phyloP scores from a whole-genome alignment of 805 yeast species.

The Candida broadrunensis region DNA sequence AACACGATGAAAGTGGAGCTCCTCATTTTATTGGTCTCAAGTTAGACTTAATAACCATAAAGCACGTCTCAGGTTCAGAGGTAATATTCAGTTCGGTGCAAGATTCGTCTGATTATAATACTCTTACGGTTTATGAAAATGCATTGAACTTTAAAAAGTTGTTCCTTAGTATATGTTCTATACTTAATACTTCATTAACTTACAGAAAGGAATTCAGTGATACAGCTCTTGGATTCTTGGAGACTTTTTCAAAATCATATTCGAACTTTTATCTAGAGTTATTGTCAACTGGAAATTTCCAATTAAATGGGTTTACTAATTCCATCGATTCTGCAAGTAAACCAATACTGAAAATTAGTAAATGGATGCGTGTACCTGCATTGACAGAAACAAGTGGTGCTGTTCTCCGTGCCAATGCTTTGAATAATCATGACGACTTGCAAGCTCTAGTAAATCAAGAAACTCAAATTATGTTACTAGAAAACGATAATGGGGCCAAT shows the following conservation, averaged over 20 bases:
- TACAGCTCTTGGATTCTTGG: constrained; percentile 36
- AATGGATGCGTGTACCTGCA: constrained; percentile 32
- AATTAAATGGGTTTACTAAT: not conserved
- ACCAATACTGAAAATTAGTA: constrained; percentile 22
- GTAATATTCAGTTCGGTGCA: not conserved
- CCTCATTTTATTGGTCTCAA: constrained; percentile 11
- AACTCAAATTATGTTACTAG: constrained; percentile 17
- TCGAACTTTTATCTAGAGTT: constrained; percentile 35
- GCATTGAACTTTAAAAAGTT: constrained; percentile 47
- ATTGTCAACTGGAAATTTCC: constrained; percentile 23
- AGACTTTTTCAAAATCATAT: constrained; percentile 32
- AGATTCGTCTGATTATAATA: not conserved
- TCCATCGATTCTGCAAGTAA: constrained; percentile 6
- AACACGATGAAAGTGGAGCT: not conserved
- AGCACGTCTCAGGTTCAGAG: constrained; percentile 10
- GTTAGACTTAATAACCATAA: constrained; percentile 32
- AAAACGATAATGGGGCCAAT: constrained; percentile 7
- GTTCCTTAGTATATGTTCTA: constrained; percentile 45
- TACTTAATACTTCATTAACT: constrained; percentile 58
- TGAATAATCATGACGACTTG: constrained; percentile 10
- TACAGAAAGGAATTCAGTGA: constrained; percentile 56
- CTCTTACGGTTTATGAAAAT: constrained; percentile 30
- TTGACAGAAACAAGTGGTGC: constrained; percentile 20
- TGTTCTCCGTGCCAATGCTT: constrained; percentile 2
- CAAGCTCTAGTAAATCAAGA: constrained; percentile 23